Evolutionary conservation across 768 basidiomycete genomes (phyloP), one percentile per base, ranked within the genome.

Genomic region (Russula dissimulans): DNA sequence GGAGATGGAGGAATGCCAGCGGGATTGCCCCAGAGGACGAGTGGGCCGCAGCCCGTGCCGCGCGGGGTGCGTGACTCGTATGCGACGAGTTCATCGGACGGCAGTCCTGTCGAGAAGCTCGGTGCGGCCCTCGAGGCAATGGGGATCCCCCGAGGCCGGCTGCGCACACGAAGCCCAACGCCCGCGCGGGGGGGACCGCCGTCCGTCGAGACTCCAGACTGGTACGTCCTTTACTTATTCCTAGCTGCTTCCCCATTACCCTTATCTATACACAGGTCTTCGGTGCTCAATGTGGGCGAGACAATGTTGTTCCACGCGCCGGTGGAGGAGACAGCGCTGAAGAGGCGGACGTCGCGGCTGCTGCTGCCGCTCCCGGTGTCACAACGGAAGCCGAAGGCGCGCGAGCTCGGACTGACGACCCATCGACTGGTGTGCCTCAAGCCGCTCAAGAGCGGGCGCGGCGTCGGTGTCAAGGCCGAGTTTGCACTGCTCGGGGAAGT

Each of bases 361-460:
- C 42, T 66, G 42, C 72, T 84, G 11, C 76, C 80, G 0, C 72
- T 84, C 5, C 76, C 77, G 18, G 79, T 81, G 0, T 66, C 79
- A 5, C 75, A 78, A 11, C 75, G 76, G 60, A 78, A 78, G 59
- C 70, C 77, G 7, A 84, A 83, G 67, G 72, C 76, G 15, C 75
- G 85, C 26, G 78, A 82, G 62, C 67, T 86, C 9, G 70, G 85
- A 38, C 71, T 86, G 49, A 86, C 85, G 38, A 78, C 72, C n/a
- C 73, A 73, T 32, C 77, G 85, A 42, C 66, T 86, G 6, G 57
- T 86, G 39, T 85, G 83, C 57, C 68, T 86, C 36, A 86, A 86
- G 70, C 72, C 72, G 59, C 71, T 71, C 43, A 72, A 72, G 56
- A 73, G 70, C 41, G 70, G 69, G 17, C 71, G 71, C 5, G 73